phyloP scores from a whole-genome alignment of 140 eudicot genomes.

The Bidens hawaiensis region DNA sequence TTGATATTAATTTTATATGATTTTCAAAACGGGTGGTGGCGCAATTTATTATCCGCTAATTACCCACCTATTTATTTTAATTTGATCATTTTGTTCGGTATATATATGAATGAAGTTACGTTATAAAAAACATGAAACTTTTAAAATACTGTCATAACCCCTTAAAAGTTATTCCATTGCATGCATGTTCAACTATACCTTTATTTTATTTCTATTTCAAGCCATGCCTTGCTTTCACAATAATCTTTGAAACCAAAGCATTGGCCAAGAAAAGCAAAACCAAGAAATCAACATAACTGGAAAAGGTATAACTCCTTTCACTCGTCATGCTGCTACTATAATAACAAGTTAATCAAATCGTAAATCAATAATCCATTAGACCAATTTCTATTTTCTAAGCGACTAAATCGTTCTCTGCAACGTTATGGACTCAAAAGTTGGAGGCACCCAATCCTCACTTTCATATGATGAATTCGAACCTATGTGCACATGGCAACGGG shows the following conservation, averaged over 20 bases:
- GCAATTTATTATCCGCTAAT: too few species aligned
- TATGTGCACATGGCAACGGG: conserved; percentile 57
- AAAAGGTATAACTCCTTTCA: conserved; percentile 23
- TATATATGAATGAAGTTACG: too few species aligned
- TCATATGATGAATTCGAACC: conserved; percentile 66
- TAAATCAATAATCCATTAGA: conserved; percentile 3
- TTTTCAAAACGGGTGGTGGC: too few species aligned
- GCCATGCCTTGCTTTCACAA: conserved; percentile 42
- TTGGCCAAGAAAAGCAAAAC: conserved; percentile 20
- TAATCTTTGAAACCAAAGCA: conserved; percentile 14
- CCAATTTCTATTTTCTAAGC: neutral
- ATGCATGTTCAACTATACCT: conserved; percentile 25
- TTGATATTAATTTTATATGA: too few species aligned
- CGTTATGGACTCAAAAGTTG: conserved; percentile 43
- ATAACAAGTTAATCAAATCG: conserved; percentile 17
- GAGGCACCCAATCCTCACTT: conserved; percentile 12
- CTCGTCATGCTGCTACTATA: conserved; percentile 19
- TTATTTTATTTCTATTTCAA: conserved; percentile 16
- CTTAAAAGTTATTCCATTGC: conserved; percentile 2
- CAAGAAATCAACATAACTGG: conserved; percentile 22
- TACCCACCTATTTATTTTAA: too few species aligned
- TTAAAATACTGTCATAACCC: too few species aligned
- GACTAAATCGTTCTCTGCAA: neutral
- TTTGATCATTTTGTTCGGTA: too few species aligned
- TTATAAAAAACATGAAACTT: too few species aligned